Percentiles rank a stretch among this genome's conserved stretches.
Evolutionary conservation across 352 stramenopile species (phyloP).

Genomic region (Pythium scleroteichum): DNA sequence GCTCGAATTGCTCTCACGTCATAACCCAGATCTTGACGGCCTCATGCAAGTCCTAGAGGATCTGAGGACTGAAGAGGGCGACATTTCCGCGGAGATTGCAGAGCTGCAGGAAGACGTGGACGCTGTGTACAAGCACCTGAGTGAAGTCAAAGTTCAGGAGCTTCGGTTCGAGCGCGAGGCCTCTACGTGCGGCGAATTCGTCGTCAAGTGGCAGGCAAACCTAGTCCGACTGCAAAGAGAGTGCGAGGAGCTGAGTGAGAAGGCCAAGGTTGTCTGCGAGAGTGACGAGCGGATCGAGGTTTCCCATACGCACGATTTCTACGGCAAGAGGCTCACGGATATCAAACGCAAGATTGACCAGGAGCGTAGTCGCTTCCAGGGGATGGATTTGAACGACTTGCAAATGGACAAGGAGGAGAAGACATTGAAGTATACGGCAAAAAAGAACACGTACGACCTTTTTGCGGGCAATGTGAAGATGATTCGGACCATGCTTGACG

Average conservation of each 20-base stretch:
- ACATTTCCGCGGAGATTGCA: slow-evolving; percentile 49
- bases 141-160: slow-evolving; percentile 69
- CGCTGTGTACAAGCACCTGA: slow-evolving; percentile 72
- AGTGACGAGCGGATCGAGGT: slow-evolving; percentile 63
- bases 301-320: slow-evolving; percentile 69
- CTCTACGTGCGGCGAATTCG: slow-evolving; percentile 41
- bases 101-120: slow-evolving; percentile 66
- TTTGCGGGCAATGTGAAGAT: slow-evolving; percentile 62
- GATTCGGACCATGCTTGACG: slow-evolving; percentile 75
- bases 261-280: slow-evolving; percentile 56
- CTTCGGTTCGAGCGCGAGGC: slow-evolving; percentile 64
- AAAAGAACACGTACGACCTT: slow-evolving; percentile 61
- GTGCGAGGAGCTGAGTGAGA: slow-evolving; percentile 58
- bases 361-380: slow-evolving; percentile 74
- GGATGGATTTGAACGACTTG: slow-evolving; percentile 83
- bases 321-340: slow-evolving; percentile 76
- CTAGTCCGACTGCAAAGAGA: slow-evolving; percentile 51
- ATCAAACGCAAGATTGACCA: slow-evolving; percentile 78
- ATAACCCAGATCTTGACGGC: slow-evolving; percentile 69
- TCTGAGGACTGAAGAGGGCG: slow-evolving; percentile 46
- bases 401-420: slow-evolving; percentile 75
- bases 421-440: slow-evolving; percentile 63
- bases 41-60: slow-evolving; percentile 60
- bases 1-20: slow-evolving; percentile 57
- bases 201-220: slow-evolving; percentile 52